A percentile compares a stretch with the other conserved stretches of the same genome.
Conservation (phyloP, 1,284 basidiomycete species). For the Cryptococcus amylolentus region DNA sequence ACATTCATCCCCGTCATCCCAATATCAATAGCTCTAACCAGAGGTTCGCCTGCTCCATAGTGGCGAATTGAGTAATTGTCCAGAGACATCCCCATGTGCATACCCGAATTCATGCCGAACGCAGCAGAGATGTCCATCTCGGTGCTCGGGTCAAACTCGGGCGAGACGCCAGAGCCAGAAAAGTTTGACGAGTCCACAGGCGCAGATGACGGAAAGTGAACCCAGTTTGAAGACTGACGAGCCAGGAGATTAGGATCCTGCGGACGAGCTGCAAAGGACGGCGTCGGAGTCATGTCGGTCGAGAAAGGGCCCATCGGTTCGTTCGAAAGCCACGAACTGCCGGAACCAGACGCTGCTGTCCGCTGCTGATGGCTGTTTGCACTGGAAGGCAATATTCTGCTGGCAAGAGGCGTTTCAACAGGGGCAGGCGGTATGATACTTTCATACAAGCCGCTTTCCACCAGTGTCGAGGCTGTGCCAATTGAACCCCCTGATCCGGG, state of each 20-base stretch:
- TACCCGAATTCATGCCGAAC: slow-evolving; percentile 15
- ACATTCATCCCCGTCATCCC: too few relatives aligned
- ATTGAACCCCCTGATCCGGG: slow-evolving; percentile 13
- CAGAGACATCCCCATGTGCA: too few relatives aligned
- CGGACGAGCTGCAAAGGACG: too few relatives aligned
- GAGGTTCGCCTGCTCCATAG: too few relatives aligned
- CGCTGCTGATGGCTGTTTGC: background rate
- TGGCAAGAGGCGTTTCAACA: background rate
- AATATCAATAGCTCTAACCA: too few relatives aligned
- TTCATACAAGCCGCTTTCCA: slow-evolving; percentile 15
- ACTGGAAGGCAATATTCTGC: background rate
- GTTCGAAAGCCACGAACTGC: background rate
- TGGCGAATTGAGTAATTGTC: too few relatives aligned
- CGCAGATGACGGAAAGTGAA: too few relatives aligned
- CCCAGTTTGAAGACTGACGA: too few relatives aligned
- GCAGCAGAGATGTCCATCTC: slow-evolving; percentile 30
- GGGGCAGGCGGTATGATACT: slow-evolving; percentile 22
- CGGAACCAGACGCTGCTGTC: background rate
- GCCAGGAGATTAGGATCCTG: too few relatives aligned
- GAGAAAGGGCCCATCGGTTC: background rate
- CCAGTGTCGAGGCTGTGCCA: slow-evolving; percentile 18
- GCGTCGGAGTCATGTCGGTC: background rate
- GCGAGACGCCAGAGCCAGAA: too few relatives aligned
- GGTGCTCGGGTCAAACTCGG: background rate
- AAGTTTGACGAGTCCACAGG: too few relatives aligned